Conservation (phyloP, 495 filamentous ascomycete species). For the Hyaloscypha hepaticicola region DNA sequence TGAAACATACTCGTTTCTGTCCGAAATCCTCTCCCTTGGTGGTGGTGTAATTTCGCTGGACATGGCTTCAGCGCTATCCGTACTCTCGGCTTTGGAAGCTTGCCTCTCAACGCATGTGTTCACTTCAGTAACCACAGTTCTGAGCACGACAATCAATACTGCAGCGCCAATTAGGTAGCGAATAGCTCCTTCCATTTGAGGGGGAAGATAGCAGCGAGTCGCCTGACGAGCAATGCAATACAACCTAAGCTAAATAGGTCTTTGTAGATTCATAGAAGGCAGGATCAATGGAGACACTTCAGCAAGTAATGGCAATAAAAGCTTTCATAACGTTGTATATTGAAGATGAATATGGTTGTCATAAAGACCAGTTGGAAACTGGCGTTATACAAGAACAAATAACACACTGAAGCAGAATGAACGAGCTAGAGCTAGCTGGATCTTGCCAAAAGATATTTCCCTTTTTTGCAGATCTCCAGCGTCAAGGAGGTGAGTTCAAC, state of each 20-base stretch:
- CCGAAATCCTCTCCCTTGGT: neutral
- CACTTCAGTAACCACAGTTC: neutral
- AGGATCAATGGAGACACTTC: neutral
- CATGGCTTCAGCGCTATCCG: neutral
- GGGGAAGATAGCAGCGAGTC: neutral
- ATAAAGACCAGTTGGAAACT: neutral
- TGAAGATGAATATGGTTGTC: neutral
- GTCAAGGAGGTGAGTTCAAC: neutral
- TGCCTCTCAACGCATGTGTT: neutral
- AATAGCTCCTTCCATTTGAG: neutral
- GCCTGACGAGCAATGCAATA: neutral
- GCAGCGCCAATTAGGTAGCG: no score
- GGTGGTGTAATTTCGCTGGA: neutral
- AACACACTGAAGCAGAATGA: constrained; percentile 5
- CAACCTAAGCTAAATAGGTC: no score
- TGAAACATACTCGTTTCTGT: neutral
- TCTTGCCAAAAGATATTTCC: neutral
- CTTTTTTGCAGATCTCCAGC: neutral
- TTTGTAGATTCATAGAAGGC: neutral
- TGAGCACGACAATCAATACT: neutral
- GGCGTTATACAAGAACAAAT: constrained; percentile 1
- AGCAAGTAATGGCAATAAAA: neutral
- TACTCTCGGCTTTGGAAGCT: neutral
- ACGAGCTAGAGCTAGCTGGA: neutral
- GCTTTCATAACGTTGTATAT: neutral